Conservation (phyloP, 192 early-diverging fungal genomes). For the Rhizoclosmatium sp. region DNA sequence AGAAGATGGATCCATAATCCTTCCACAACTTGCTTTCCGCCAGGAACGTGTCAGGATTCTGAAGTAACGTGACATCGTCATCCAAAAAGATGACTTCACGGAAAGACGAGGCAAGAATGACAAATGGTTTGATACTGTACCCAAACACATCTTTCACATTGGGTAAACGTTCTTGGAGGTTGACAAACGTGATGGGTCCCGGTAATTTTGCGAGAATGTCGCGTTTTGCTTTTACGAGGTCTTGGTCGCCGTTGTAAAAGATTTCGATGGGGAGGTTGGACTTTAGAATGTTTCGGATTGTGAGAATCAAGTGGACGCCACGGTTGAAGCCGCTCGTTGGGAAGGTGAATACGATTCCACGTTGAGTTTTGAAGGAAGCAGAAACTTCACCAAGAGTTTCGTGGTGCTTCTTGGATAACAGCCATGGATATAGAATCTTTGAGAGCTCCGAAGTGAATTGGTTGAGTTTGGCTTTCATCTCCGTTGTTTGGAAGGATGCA, state of each 20-base stretch:
- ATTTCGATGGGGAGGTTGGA: conserved; percentile 65
- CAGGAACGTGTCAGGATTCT: conserved; percentile 62
- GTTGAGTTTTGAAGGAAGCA: background rate
- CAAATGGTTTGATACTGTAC: conserved; percentile 76
- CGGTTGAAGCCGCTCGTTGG: conserved; percentile 24
- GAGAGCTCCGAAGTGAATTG: background rate
- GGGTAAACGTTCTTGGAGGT: conserved; percentile 43
- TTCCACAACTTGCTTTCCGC: conserved; percentile 50
- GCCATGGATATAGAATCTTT: conserved; percentile 33
- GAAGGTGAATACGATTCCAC: conserved; percentile 35
- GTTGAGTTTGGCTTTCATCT: background rate
- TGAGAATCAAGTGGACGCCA: conserved; percentile 35
- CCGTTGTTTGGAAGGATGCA: background rate
- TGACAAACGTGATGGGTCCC: conserved; percentile 36
- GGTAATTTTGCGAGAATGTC: conserved; percentile 12
- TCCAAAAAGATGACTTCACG: conserved; percentile 70
- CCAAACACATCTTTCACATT: conserved; percentile 46
- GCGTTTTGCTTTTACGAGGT: conserved; percentile 13
- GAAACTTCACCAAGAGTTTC: background rate
- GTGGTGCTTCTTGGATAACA: background rate
- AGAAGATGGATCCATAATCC: conserved; percentile 61
- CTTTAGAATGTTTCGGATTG: conserved; percentile 44
- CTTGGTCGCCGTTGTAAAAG: conserved; percentile 56
- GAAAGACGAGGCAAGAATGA: conserved; percentile 67
- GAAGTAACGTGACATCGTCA: conserved; percentile 69